Evolutionary conservation across 2,329 filamentous ascomycete genomes (phyloP).

Genomic region (Cladosporium sp.): DNA sequence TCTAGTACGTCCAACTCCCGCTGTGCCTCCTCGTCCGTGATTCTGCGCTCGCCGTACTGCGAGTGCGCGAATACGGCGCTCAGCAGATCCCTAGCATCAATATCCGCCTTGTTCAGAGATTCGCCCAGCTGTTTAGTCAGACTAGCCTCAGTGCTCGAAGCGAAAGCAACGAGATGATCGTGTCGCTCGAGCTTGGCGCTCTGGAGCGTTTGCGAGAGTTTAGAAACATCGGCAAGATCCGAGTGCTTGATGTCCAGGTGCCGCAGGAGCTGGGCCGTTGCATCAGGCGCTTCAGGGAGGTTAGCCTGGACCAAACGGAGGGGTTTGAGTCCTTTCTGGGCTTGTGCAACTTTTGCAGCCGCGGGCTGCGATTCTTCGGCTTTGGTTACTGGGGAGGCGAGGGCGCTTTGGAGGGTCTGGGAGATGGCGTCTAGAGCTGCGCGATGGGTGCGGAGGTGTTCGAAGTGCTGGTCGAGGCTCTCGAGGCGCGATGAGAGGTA

Average conservation of each 20-base stretch:
- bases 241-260: conserved; percentile 24
- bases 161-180: conserved; percentile 33
- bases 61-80: conserved; percentile 35
- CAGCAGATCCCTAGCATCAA: conserved; percentile 34
- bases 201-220: conserved; percentile 24
- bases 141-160: conserved; percentile 27
- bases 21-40: conserved; percentile 24
- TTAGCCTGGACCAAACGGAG: conserved; percentile 29
- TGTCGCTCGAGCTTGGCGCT: conserved; percentile 30
- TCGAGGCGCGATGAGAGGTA: conserved; percentile 36
- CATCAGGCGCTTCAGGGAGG: conserved; percentile 26
- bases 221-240: conserved; percentile 15
- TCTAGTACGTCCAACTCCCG: conserved; percentile 34
- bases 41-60: conserved; percentile 15
- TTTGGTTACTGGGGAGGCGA: not conserved
- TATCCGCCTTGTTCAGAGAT: conserved; percentile 33
- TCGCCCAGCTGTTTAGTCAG: conserved; percentile 33
- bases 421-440: conserved; percentile 21
- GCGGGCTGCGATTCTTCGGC: not conserved
- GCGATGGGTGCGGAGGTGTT: conserved; percentile 26
- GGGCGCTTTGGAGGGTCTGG: conserved; percentile 19
- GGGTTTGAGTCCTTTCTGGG: conserved; percentile 25
- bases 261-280: conserved; percentile 25
- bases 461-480: conserved; percentile 22
- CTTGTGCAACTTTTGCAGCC: not conserved